A percentile compares a stretch with the other conserved stretches of the same genome.
These are phyloP conservation scores for Penicillium verhagenii DNA, from an alignment of 495 filamentous ascomycete genomes.

Conservation along the genomic window DNA sequence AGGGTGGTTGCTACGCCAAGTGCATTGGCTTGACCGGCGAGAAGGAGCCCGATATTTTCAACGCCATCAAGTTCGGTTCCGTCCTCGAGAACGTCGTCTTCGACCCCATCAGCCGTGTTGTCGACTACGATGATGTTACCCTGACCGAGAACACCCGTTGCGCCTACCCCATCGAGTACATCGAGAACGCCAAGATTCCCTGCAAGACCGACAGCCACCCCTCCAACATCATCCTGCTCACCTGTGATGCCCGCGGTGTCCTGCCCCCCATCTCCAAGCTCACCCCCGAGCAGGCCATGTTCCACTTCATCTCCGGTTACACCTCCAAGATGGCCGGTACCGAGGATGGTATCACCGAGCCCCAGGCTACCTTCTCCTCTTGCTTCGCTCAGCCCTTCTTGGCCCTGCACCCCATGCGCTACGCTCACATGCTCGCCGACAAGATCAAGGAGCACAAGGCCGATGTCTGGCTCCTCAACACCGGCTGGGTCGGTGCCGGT, in stretches of 20 bases:
- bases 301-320: slow-evolving; percentile 99
- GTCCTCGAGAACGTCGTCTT: slow-evolving; percentile 99
- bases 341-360: slow-evolving; percentile 93
- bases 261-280: slow-evolving; percentile 98
- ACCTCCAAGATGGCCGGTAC: slow-evolving; percentile 99
- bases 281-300: slow-evolving; percentile 95
- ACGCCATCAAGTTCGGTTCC: slow-evolving; percentile 93
- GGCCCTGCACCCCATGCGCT: slow-evolving; percentile 98
- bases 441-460: slow-evolving; percentile 95
- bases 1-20: slow-evolving; percentile 99
- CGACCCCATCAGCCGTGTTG: slow-evolving; percentile 80
- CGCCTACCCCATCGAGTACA: slow-evolving; percentile 99
- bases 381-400: slow-evolving; percentile 99
- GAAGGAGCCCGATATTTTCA: slow-evolving; percentile 98
- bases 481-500: slow-evolving; percentile 97
- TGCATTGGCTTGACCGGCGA: slow-evolving; percentile 95
- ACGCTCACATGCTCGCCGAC: slow-evolving; percentile 95
- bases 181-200: slow-evolving; percentile 97
- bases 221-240: slow-evolving; percentile 95
- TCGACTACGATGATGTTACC: slow-evolving; percentile 93
- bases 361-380: slow-evolving; percentile 97
- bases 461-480: slow-evolving; percentile 99
- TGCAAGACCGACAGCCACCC: slow-evolving; percentile 86
- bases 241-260: slow-evolving; percentile 96
- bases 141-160: slow-evolving; percentile 98